Percentiles rank a stretch among this genome's conserved stretches.
Conservation (phyloP, 2,329 filamentous ascomycete species). For the Talaromyces albobiverticillius region DNA sequence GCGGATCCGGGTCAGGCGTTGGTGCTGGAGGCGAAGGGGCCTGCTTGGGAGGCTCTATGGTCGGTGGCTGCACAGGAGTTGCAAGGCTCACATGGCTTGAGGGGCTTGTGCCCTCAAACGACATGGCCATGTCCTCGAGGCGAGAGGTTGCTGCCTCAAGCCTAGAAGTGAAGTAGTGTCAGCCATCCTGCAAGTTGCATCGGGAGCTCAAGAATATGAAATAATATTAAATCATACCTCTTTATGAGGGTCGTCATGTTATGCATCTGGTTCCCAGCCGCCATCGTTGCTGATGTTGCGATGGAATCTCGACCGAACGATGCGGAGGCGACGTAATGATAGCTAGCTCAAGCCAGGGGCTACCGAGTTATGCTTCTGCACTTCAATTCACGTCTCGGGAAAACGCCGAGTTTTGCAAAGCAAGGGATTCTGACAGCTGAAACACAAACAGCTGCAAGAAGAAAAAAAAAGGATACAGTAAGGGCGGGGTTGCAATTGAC, state of each 20-base stretch:
- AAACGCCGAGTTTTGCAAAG: not conserved
- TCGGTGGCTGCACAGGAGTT: conserved; percentile 22
- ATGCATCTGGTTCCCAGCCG: conserved; percentile 77
- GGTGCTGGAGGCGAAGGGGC: conserved; percentile 47
- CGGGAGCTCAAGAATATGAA: conserved; percentile 15
- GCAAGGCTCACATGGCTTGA: conserved; percentile 31
- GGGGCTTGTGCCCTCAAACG: conserved; percentile 51
- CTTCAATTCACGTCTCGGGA: not conserved
- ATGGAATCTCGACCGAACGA: not conserved
- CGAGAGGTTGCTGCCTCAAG: conserved; percentile 95
- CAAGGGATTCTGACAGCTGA: not conserved
- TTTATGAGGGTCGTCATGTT: conserved; percentile 97
- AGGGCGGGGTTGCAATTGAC: not conserved
- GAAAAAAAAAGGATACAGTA: not conserved
- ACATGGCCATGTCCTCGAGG: conserved; percentile 90
- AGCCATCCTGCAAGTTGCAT: conserved; percentile 11
- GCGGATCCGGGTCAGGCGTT: conserved; percentile 62
- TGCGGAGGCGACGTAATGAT: not conserved
- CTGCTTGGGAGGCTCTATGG: conserved; percentile 26
- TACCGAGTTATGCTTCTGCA: not conserved
- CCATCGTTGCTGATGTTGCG: conserved; percentile 51
- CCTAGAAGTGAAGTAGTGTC: conserved; percentile 51
- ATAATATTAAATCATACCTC: conserved; percentile 61
- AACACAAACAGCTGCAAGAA: not conserved
- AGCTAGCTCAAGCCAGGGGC: conserved; percentile 1